These are phyloP conservation scores for Erysimum cheiri DNA, from an alignment of 441 rosid species.

Conservation along the genomic window DNA sequence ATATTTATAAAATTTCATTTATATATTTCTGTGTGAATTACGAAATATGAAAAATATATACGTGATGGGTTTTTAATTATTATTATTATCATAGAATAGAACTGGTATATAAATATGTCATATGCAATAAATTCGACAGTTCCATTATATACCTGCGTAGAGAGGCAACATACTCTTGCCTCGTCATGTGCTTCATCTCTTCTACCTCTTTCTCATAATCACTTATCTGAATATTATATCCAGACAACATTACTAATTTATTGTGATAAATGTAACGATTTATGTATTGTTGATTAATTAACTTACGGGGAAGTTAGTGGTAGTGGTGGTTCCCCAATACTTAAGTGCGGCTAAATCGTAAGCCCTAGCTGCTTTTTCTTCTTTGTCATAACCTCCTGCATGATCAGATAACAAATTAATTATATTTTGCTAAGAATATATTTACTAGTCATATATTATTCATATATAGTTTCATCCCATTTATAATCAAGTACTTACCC, in stretches of 20 bases:
- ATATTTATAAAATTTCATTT: not conserved
- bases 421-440: not conserved
- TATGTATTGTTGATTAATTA: constrained; percentile 6
- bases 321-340: constrained; percentile 76
- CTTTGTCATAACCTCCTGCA: constrained; percentile 79
- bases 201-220: constrained; percentile 70
- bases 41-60: not conserved
- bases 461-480: not conserved
- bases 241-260: constrained; percentile 5
- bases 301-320: constrained; percentile 73
- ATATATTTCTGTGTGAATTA: not conserved
- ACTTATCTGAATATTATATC: constrained; percentile 49
- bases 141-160: constrained; percentile 60
- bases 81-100: not conserved
- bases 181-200: constrained; percentile 81
- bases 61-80: constrained; percentile 22
- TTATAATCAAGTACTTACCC: constrained; percentile 58
- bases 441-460: not conserved
- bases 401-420: constrained; percentile 20
- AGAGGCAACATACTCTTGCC: constrained; percentile 81
- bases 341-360: constrained; percentile 79
- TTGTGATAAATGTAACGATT: not conserved
- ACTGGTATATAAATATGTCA: not conserved
- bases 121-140: constrained; percentile 32
- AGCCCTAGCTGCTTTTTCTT: constrained; percentile 81